Evolutionary conservation across 225 moss, liverwort and hornwort species (phyloP).

Genomic region (Marchantia polymorpha): DNA sequence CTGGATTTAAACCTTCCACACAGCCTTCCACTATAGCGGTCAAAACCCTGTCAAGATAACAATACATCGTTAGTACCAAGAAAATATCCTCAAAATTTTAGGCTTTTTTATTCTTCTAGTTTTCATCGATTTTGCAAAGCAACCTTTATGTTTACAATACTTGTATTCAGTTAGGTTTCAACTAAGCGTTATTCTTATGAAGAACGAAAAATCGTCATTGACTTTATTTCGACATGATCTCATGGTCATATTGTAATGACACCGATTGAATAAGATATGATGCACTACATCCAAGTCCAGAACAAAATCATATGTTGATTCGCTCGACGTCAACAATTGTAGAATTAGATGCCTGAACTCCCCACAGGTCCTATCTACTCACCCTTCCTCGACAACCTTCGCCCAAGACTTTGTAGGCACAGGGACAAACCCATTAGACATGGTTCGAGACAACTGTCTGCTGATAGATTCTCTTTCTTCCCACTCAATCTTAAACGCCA

Average conservation of each 20-base stretch:
- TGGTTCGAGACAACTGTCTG: not conserved
- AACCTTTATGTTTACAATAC: no score
- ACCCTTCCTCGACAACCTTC: not conserved
- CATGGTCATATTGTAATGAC: no score
- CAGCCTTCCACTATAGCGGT: conserved; percentile 10
- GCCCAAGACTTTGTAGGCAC: not conserved
- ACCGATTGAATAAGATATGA: not conserved
- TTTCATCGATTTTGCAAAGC: no score
- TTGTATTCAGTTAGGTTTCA: no score
- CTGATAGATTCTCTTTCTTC: no score
- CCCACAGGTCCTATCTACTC: not conserved
- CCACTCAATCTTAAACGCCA: no score
- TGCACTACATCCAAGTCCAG: not conserved
- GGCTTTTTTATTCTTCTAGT: no score
- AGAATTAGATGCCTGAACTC: not conserved
- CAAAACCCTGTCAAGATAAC: not conserved
- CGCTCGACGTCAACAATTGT: not conserved
- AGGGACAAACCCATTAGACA: conserved; percentile 21
- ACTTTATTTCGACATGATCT: not conserved
- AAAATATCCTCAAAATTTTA: no score
- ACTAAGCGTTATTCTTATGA: not conserved
- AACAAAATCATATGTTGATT: not conserved
- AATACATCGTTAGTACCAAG: not conserved
- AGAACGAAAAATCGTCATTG: no score
- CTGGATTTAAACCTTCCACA: conserved; percentile 15